A percentile compares a stretch with the other conserved stretches of the same genome.
phyloP scores from a whole-genome alignment of 495 filamentous ascomycete species.

The Talaromyces thailandensis region DNA sequence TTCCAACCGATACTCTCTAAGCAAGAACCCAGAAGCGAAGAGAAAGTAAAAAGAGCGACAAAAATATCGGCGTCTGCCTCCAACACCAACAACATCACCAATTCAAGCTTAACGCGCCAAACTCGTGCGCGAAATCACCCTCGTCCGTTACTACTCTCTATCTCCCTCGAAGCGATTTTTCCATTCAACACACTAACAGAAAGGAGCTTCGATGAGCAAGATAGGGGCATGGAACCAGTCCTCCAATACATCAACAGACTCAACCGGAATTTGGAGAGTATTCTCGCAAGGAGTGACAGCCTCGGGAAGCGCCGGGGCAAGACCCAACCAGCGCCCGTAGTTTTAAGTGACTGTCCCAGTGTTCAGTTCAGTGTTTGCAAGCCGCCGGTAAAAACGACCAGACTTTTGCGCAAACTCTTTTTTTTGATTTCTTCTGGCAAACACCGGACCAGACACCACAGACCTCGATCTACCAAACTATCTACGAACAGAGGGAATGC shows the following conservation, averaged over 20 bases:
- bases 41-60: too few relatives aligned
- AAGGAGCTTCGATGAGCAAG: background rate
- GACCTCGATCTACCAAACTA: background rate
- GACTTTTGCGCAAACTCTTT: slow-evolving; percentile 1
- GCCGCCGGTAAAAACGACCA: background rate
- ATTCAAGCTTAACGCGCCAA: slow-evolving; percentile 60
- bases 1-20: too few relatives aligned
- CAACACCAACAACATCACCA: slow-evolving; percentile 6
- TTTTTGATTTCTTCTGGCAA: background rate
- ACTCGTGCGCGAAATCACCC: slow-evolving; percentile 68
- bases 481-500: background rate
- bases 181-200: background rate
- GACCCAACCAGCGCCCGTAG: too few relatives aligned
- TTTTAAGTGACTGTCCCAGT: background rate
- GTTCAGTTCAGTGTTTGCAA: background rate
- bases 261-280: slow-evolving; percentile 83
- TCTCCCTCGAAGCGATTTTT: background rate
- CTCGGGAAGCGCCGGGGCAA: slow-evolving; percentile 2
- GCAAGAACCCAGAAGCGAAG: background rate
- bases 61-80: slow-evolving; percentile 9
- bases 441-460: background rate
- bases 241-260: slow-evolving; percentile 94
- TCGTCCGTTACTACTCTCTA: slow-evolving; percentile 39
- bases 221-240: slow-evolving; percentile 84
- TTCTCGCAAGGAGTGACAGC: slow-evolving; percentile 45